Percentiles rank a stretch among this genome's conserved stretches.
Evolutionary conservation across 768 basidiomycete species (phyloP).

Genomic region (Tephrocybe sp.): DNA sequence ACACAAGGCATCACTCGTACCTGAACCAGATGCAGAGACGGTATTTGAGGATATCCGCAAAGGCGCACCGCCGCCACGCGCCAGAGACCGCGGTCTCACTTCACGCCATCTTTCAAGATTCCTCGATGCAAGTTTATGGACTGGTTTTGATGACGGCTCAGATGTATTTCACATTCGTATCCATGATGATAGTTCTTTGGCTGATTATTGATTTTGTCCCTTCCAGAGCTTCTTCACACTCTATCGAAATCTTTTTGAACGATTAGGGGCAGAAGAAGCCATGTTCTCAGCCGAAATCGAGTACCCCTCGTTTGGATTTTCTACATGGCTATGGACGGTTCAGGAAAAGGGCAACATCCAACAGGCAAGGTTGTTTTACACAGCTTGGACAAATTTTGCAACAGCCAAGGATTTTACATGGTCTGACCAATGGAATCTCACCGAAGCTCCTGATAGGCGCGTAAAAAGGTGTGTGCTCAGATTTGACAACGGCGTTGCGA

Average conservation of each 20-base stretch:
- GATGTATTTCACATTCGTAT: conserved; percentile 41
- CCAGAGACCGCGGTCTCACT: conserved; percentile 73
- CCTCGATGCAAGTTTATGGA: conserved; percentile 71
- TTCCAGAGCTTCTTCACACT: conserved; percentile 86
- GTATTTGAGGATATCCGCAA: conserved; percentile 83
- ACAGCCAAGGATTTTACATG: conserved; percentile 88
- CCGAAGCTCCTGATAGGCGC: conserved; percentile 84
- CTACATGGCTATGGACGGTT: conserved; percentile 70
- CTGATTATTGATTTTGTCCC: neutral
- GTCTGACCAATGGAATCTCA: conserved; percentile 79
- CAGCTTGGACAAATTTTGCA: conserved; percentile 80
- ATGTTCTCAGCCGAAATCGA: conserved; percentile 36
- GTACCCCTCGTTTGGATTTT: conserved; percentile 84
- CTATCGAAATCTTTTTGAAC: conserved; percentile 81
- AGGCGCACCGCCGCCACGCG: conserved; percentile 55
- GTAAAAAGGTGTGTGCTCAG: conserved; percentile 72
- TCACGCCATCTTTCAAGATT: conserved; percentile 81
- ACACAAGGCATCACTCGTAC: conserved; percentile 76
- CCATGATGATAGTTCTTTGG: neutral
- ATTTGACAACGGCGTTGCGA: neutral
- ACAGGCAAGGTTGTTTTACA: conserved; percentile 75
- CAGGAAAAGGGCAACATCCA: conserved; percentile 39
- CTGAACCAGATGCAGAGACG: conserved; percentile 79
- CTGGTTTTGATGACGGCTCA: conserved; percentile 58
- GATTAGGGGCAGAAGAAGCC: conserved; percentile 80